Evolutionary conservation across 2,329 filamentous ascomycete genomes (phyloP).

Genomic region (Alternaria sp.): DNA sequence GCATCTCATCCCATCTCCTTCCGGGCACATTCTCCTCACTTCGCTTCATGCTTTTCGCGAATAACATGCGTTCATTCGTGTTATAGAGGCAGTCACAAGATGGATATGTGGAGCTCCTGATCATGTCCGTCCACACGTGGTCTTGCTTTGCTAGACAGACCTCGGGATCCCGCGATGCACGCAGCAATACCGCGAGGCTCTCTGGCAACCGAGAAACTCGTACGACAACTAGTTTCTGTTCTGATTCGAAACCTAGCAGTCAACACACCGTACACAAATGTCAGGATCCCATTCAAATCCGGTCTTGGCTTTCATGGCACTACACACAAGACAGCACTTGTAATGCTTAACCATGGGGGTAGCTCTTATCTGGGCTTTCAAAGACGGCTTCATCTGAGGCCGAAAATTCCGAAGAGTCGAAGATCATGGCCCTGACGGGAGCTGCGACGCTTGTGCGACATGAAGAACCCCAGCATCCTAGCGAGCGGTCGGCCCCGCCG

Average conservation of each 20-base stretch:
- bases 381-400: not conserved
- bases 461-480: slow-evolving; percentile 13
- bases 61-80: not conserved
- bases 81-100: not conserved
- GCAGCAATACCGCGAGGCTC: not conserved
- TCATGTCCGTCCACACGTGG: not conserved
- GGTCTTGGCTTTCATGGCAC: not conserved
- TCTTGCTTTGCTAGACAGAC: not conserved
- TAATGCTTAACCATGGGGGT: not conserved
- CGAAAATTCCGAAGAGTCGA: not conserved
- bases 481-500: slow-evolving; percentile 6
- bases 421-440: slow-evolving; percentile 1
- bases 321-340: not conserved
- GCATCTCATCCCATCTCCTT: not conserved
- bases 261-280: not conserved
- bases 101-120: not conserved
- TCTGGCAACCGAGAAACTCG: not conserved
- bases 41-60: not conserved
- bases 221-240: not conserved
- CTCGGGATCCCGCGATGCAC: not conserved
- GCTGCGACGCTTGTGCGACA: slow-evolving; percentile 21
- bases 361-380: not conserved
- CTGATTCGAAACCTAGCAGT: not conserved
- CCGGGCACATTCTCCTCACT: not conserved
- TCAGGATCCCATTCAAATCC: not conserved